These are phyloP conservation scores for Psidium guajava DNA, from an alignment of 345 rosid genomes.

Conservation along the genomic window DNA sequence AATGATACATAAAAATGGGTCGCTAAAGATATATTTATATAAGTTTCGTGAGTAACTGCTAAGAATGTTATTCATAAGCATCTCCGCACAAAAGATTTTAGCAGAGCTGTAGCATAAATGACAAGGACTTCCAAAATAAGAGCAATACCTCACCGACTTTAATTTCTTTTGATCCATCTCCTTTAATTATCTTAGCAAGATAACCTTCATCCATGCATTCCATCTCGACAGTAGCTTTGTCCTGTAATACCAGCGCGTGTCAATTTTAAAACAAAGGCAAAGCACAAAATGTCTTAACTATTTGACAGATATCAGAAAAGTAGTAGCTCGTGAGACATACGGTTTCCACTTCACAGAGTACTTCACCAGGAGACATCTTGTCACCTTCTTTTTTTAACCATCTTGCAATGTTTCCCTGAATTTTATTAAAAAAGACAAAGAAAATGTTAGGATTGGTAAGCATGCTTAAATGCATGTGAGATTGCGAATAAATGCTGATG, in stretches of 20 bases:
- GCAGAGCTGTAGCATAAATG: background rate
- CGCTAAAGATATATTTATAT: background rate
- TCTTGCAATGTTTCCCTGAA: slow-evolving; percentile 90
- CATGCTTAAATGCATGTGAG: background rate
- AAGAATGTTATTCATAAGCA: background rate
- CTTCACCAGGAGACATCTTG: slow-evolving; percentile 82
- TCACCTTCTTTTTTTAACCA: slow-evolving; percentile 99
- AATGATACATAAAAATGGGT: background rate
- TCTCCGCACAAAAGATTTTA: background rate
- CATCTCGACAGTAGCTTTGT: slow-evolving; percentile 97
- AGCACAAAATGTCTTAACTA: background rate
- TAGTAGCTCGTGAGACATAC: slow-evolving; percentile 27
- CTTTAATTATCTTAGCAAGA: slow-evolving; percentile 84
- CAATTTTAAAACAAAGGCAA: background rate
- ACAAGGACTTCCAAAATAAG: background rate
- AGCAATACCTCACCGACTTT: slow-evolving; percentile 85
- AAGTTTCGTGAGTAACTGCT: background rate
- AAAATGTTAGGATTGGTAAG: background rate
- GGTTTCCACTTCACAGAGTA: slow-evolving; percentile 98
- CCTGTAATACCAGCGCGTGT: slow-evolving; percentile 28
- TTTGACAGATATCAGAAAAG: background rate
- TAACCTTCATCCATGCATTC: slow-evolving; percentile 99
- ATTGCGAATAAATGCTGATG: background rate
- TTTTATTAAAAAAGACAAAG: background rate
- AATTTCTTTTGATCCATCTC: slow-evolving; percentile 85